Conservation (phyloP, 2,329 filamentous ascomycete genomes). For the Talaromyces sp. region DNA sequence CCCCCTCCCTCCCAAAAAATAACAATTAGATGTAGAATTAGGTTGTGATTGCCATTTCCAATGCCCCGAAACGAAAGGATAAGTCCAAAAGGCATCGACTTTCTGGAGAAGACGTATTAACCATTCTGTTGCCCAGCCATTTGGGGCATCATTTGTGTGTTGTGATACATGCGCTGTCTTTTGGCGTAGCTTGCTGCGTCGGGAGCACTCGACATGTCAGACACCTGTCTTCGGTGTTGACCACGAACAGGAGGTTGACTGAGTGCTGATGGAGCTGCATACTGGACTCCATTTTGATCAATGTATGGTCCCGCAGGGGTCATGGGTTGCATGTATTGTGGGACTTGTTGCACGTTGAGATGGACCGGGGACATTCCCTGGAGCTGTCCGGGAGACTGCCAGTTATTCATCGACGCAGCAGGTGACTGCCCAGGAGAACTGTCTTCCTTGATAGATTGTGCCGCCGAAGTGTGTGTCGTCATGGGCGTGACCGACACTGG, state of each 20-base stretch:
- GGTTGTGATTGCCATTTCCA: constrained; percentile 1
- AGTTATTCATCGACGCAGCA: constrained; percentile 55
- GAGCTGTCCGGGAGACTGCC: constrained; percentile 60
- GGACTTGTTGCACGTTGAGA: constrained; percentile 41
- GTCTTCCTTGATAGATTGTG: constrained; percentile 59
- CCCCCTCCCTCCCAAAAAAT: too few relatives aligned
- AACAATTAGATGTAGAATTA: neutral
- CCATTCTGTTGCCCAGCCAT: constrained; percentile 35
- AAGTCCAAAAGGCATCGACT: neutral
- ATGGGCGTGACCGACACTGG: constrained; percentile 47
- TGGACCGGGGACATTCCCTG: constrained; percentile 56
- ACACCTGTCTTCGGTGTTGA: constrained; percentile 56
- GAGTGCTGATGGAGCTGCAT: constrained; percentile 36
- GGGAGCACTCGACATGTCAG: constrained; percentile 55
- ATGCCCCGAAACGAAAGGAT: neutral
- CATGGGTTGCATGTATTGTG: constrained; percentile 39
- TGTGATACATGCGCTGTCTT: constrained; percentile 56
- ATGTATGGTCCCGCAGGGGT: constrained; percentile 38
- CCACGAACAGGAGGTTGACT: constrained; percentile 30
- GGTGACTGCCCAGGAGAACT: constrained; percentile 61
- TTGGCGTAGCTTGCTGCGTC: constrained; percentile 54
- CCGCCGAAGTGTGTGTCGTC: constrained; percentile 47
- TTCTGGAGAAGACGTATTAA: constrained; percentile 1
- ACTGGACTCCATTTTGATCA: constrained; percentile 41
- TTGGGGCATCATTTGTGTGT: constrained; percentile 45